Base-by-base conservation (phyloP, 2,329 filamentous ascomycete genomes). In the Aureobasidium melanogenum region DNA sequence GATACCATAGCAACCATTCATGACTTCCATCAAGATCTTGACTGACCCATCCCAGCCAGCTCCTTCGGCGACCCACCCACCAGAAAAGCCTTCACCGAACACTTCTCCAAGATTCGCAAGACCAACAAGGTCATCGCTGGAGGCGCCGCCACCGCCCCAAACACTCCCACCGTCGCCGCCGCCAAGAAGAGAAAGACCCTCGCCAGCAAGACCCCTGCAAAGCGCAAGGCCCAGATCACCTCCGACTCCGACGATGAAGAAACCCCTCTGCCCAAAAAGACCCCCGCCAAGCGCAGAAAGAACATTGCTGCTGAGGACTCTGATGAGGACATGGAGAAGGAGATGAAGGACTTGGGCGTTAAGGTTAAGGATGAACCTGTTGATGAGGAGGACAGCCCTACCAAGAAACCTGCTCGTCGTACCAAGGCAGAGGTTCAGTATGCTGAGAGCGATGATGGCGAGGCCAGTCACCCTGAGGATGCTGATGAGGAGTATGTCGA, bases 201-300 rank as follows among this genome's bases (percentile, higher is more conserved):
- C 15, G 47, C 41, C 30, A n/a, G 26, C 38, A 51, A 54, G n/a
- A 17, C 47, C 19, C n/a, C 58, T 6, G 24, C 34, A 5, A 60
- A 50, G 28, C 36, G 58, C 58, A 50, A 36, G 38, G 17, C 32
- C 67, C 86, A 86, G 70, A 82, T 80, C 26, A 74, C 73, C 3
- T 76, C 73, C 0, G 85, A 84, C 66, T 88, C 88, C 88, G 14
- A 84, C 72, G 28, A 84, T 61, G 63, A 82, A 78, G 17, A 41
- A n/a, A 15, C 41, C 5, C 30, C 44, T 19, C 41, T n/a, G n/a
- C n/a, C 24, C 51, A 56, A 15, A 17, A 50, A 60, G 34, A 39
- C 57, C 12, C 34, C 57, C 4, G 17, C 22, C 6, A 60, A 47
- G n/a, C 24, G 57, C 46, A 26, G 48, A 8, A 48, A 41, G 36